Percentiles rank a stretch among this genome's conserved stretches.
Evolutionary conservation across 2,329 filamentous ascomycete species (phyloP).

Genomic region (Apiospora kogelbergensis): DNA sequence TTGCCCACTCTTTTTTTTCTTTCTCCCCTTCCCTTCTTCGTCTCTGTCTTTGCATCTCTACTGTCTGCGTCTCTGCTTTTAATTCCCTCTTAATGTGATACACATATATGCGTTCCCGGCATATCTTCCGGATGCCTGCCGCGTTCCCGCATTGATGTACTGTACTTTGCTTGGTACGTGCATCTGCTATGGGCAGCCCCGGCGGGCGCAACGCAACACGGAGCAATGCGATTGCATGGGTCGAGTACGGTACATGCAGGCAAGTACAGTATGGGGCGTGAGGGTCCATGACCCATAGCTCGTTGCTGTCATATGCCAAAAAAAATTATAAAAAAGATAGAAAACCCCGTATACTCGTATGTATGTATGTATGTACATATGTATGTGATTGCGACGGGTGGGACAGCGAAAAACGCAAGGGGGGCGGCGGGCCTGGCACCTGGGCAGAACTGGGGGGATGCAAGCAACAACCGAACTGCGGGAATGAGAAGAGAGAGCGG

Average conservation of each 20-base stretch:
- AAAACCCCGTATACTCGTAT: not conserved
- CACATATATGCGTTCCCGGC: not conserved
- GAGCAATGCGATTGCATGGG: no score
- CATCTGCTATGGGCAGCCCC: no score
- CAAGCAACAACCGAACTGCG: not conserved
- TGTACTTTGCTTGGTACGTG: not conserved
- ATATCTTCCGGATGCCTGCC: not conserved
- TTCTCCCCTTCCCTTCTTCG: not conserved
- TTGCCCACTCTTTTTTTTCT: not conserved
- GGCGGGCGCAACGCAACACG: no score
- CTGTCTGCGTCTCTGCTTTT: not conserved
- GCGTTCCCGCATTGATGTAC: not conserved
- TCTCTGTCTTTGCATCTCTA: not conserved
- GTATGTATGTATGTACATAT: not conserved
- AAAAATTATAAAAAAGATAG: not conserved
- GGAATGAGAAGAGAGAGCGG: not conserved
- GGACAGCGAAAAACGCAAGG: no score
- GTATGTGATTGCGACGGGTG: no score
- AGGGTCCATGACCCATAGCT: not conserved
- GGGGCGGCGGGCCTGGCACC: no score
- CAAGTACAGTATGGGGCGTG: not conserved
- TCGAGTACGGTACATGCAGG: not conserved
- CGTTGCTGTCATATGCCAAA: not conserved
- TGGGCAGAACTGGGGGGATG: no score
- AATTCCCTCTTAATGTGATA: not conserved